These are phyloP conservation scores for Cordyceps farinosa DNA, from an alignment of 2,329 filamentous ascomycete genomes.

Conservation along the genomic window DNA sequence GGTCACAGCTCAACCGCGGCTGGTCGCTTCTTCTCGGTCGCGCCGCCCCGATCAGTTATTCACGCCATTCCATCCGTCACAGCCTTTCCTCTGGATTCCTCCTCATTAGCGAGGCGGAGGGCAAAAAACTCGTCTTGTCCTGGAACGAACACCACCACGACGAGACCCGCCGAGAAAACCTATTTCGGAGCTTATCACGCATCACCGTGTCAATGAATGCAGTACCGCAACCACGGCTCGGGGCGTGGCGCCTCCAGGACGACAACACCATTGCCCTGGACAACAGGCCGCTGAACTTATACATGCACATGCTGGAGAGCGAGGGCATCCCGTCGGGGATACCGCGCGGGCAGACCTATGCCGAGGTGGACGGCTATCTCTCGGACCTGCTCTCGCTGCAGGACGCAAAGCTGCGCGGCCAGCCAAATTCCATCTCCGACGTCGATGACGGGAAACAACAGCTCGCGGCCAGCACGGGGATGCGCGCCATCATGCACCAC, in stretches of 20 bases:
- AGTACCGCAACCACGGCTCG: constrained; percentile 19
- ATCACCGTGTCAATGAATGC: constrained; percentile 27
- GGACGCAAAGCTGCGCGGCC: constrained; percentile 31
- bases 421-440: constrained; percentile 33
- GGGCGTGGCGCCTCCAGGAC: constrained; percentile 24
- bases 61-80: not conserved
- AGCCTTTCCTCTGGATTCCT: not conserved
- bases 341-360: constrained; percentile 29
- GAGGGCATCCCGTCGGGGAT: constrained; percentile 33
- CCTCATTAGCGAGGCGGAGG: not conserved
- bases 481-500: constrained; percentile 27
- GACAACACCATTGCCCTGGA: constrained; percentile 25
- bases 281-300: constrained; percentile 34
- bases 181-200: constrained; percentile 26
- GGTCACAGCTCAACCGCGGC: too few relatives aligned
- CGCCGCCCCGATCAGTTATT: not conserved
- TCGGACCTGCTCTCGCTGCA: constrained; percentile 32
- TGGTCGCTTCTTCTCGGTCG: not conserved
- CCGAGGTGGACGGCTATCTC: constrained; percentile 27
- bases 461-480: constrained; percentile 26
- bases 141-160: constrained; percentile 19
- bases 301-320: constrained; percentile 33
- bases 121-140: not conserved
- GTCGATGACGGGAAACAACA: constrained; percentile 28
- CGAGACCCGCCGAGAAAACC: constrained; percentile 19